Evolutionary conservation across 2,329 filamentous ascomycete species (phyloP).

Genomic region (Claviceps spartinae): DNA sequence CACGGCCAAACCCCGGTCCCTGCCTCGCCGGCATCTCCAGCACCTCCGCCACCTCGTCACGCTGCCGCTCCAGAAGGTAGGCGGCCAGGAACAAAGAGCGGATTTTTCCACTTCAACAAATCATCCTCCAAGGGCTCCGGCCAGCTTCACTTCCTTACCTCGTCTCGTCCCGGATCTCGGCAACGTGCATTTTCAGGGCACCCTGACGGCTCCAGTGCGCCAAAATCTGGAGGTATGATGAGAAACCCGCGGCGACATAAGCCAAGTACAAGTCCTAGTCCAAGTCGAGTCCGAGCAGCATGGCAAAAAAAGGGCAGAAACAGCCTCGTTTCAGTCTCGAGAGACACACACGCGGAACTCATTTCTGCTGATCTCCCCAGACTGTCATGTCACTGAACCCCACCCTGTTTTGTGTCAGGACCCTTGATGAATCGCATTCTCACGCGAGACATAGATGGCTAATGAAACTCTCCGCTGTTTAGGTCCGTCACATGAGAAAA

Average conservation of each 20-base stretch:
- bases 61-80: neutral
- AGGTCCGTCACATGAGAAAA: constrained; percentile 17
- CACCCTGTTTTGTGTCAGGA: neutral
- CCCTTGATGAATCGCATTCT: neutral
- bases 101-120: constrained; percentile 40
- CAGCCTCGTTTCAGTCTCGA: no score
- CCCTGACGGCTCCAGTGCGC: constrained; percentile 17
- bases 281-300: neutral
- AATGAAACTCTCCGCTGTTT: neutral
- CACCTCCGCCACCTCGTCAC: constrained; percentile 5
- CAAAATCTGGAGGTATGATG: constrained; percentile 24
- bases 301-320: neutral
- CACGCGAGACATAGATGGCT: neutral
- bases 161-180: constrained; percentile 23
- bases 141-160: constrained; percentile 13
- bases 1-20: constrained; percentile 1
- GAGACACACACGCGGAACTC: neutral
- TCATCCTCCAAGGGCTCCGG: constrained; percentile 27
- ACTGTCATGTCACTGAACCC: neutral
- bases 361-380: neutral
- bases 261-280: no score
- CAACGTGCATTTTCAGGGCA: constrained; percentile 26
- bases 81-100: constrained; percentile 29
- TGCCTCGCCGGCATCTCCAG: constrained; percentile 6
- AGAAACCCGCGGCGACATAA: neutral